Evolutionary conservation across 2,329 filamentous ascomycete species (phyloP).

Genomic region (Aureobasidium sp.): DNA sequence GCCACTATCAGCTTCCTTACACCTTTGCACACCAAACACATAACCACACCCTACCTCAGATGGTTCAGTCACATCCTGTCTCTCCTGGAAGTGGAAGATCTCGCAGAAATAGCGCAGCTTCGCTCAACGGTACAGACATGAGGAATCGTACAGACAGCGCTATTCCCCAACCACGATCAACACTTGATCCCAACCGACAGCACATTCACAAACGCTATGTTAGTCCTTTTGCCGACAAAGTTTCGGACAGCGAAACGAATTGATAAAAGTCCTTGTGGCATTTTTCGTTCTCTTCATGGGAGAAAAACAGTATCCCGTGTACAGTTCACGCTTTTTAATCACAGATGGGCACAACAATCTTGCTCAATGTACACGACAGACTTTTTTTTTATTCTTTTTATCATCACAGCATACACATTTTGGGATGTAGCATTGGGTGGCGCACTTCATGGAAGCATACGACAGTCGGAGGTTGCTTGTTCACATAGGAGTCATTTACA

Average conservation of each 20-base stretch:
- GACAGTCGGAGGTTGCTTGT: neutral
- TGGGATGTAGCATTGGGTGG: neutral
- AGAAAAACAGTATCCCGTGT: slow-evolving; percentile 6
- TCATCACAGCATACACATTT: neutral
- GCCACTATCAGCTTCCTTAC: slow-evolving; percentile 11
- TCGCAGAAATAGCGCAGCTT: slow-evolving; percentile 23
- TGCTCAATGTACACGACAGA: slow-evolving; percentile 1
- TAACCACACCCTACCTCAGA: slow-evolving; percentile 29
- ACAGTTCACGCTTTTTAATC: neutral
- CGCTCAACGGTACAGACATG: slow-evolving; percentile 19
- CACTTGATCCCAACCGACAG: slow-evolving; percentile 11
- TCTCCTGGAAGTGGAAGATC: slow-evolving; percentile 23
- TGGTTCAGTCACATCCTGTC: slow-evolving; percentile 21
- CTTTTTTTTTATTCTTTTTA: neutral
- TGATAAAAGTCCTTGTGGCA: neutral
- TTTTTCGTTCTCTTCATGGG: neutral
- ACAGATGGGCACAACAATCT: neutral
- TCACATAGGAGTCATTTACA: neutral
- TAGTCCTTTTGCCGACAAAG: slow-evolving; percentile 7
- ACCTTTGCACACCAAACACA: slow-evolving; percentile 25
- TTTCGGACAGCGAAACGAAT: slow-evolving; percentile 6
- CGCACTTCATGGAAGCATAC: neutral
- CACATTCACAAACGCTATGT: slow-evolving; percentile 12
- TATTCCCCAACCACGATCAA: slow-evolving; percentile 5
- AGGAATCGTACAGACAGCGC: slow-evolving; percentile 29